These are phyloP conservation scores for Aspergillus hancockii DNA, from an alignment of 495 filamentous ascomycete species.

Conservation along the genomic window DNA sequence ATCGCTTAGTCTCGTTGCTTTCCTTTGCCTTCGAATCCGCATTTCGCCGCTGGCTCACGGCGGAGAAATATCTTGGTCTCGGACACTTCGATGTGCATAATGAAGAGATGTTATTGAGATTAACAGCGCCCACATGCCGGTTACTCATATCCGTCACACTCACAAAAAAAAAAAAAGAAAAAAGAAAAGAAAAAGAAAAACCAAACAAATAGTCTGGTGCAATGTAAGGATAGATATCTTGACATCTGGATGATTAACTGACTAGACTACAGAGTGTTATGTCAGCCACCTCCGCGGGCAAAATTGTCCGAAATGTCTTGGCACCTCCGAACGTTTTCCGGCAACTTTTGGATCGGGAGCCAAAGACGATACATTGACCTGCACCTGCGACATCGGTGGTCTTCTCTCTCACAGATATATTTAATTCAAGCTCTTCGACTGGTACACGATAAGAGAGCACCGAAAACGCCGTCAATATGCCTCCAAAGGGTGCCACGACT, in stretches of 20 bases:
- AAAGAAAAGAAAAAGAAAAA: not conserved
- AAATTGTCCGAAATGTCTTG: conserved; percentile 32
- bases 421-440: not conserved
- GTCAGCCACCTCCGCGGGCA: conserved; percentile 46
- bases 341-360: conserved; percentile 11
- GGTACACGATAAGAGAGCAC: not conserved
- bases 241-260: too few relatives aligned
- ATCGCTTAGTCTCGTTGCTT: conserved; percentile 11
- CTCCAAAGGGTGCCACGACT: conserved; percentile 49
- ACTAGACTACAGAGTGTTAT: conserved; percentile 21
- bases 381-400: not conserved
- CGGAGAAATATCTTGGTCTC: conserved; percentile 24
- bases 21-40: conserved; percentile 20
- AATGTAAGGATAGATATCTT: too few relatives aligned
- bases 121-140: conserved; percentile 19
- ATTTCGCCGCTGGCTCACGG: conserved; percentile 26
- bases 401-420: not conserved
- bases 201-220: too few relatives aligned
- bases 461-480: conserved; percentile 46
- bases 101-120: conserved; percentile 18
- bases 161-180: too few relatives aligned
- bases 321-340: conserved; percentile 24
- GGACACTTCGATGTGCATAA: conserved; percentile 17
- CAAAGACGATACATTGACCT: not conserved
- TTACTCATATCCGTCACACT: conserved; percentile 31